Evolutionary conservation across 331 rosid genomes (phyloP), one percentile per base, ranked within the genome.

Genomic region (Saraca asoca): DNA sequence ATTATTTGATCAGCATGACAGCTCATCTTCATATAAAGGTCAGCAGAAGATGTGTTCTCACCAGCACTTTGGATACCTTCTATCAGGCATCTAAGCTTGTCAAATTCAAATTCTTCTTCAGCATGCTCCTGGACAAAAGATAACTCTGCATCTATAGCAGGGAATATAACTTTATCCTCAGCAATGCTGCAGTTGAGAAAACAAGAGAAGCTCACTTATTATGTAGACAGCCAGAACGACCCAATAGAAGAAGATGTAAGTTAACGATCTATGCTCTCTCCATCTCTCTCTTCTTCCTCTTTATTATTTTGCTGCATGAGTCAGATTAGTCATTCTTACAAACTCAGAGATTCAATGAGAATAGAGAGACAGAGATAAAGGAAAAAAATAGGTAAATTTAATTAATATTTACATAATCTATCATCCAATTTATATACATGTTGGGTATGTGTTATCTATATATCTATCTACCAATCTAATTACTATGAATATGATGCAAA

Each of bases 131-230:
- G 85, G 69, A 79, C 71, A 77, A 84, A 87, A 29, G 88, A 84
- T 37, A 87, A 62, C 43, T 84, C 83, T 65, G 83, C 86, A 75
- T 80, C 88, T 42, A 87, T 82, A 7, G 90, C 90, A 12, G 94
- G 94, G 83, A 87, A 87, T 80, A 87, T 82, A 55, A 87, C 81
- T 79, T 84, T 87, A 83, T 87, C 94, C 81, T 87, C 94, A 5
- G 94, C 94, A 78, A 87, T 87, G 74, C 94, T 87, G 86, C 68
- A 69, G 73, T 41, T 35, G 63, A 54, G 49, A 71, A 61, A 71
- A 45, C 38, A 29, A 73, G 37, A 57, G 41, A 75, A 67, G 51
- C 69, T 75, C 35, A 51, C 35, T 59, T 35, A 69, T 54, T 61
- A 51, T 7, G 64, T 14, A 49, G 19, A 42, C 52, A 14, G 5